Evolutionary conservation across 2,329 filamentous ascomycete species (phyloP), one percentile per base, ranked within the genome.

Genomic region (Diaporthe sp.): DNA sequence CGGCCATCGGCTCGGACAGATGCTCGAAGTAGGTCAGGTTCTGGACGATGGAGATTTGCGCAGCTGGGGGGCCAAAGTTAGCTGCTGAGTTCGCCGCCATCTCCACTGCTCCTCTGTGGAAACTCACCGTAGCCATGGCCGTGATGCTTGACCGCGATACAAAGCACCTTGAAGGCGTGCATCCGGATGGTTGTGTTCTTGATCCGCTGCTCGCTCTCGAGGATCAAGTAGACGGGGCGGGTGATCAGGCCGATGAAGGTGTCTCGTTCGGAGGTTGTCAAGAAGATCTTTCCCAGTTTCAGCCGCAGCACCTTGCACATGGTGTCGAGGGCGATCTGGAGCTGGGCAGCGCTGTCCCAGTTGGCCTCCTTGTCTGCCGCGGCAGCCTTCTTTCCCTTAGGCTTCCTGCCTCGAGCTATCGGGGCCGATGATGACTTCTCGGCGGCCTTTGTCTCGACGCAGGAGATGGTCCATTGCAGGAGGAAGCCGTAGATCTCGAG

Each of bases 11-110:
- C 81, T 99, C 97, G 0, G 97, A 96, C n/a, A 99, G 86, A 83
- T 99, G 97, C 84, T 99, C 97, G 80, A 98, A 99, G 82, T 99
- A 99, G 7, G 97, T 98, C 78, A 99, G 86, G 81, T 97, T 98
- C 83, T 99, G 97, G 72, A 98, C 96, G 80, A 99, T 97, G 60
- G 96, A 97, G 64, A 97, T 98, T 88, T 99, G 97, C 2, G 97
- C 97, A 69, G 94, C 95, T 97, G 33, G 47, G 12, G 54, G 33
- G 8, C 17, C 10, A 45, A 33, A 61, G 77, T 87, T 72, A 85
- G 82, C 77, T 79, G 30, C 77, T 74, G 25, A 64, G 6, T 8
- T 1, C 8, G 10, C 45, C 3, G 30, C 30, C 35, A 9, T 47
- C 25, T n/a, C 17, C 25, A 1, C 25, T 35, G 8, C 15, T n/a